phyloP scores from a whole-genome alignment of 2,329 filamentous ascomycete species.

The Aspergillus neotritici region DNA sequence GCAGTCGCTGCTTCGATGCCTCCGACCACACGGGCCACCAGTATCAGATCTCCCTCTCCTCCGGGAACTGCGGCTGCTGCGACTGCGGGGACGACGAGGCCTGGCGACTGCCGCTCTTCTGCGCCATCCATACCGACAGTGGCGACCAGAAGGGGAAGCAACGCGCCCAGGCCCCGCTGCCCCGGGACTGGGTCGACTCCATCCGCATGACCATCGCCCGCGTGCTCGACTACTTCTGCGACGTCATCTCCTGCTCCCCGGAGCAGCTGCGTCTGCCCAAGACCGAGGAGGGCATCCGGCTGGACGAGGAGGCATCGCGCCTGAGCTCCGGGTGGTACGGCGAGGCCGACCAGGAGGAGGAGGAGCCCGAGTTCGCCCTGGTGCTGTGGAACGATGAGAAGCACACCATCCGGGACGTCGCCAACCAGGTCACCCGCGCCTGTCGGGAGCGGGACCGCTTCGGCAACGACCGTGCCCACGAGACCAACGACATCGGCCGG shows the following conservation, averaged over 20 bases:
- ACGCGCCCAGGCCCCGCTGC: constrained; percentile 61
- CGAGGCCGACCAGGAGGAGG: constrained; percentile 54
- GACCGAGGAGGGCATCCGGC: constrained; percentile 69
- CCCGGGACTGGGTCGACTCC: constrained; percentile 67
- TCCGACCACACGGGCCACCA: constrained; percentile 93
- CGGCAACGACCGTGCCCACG: constrained; percentile 70
- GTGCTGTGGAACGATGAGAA: constrained; percentile 98
- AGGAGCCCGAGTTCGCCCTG: constrained; percentile 71
- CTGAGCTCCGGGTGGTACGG: constrained; percentile 70
- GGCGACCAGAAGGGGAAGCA: constrained; percentile 43
- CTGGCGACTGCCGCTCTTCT: constrained; percentile 76
- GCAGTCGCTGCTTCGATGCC: constrained; percentile 87
- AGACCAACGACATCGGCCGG: constrained; percentile 82
- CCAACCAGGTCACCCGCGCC: constrained; percentile 82
- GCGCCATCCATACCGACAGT: constrained; percentile 80
- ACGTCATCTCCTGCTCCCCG: constrained; percentile 95
- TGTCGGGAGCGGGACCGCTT: constrained; percentile 67
- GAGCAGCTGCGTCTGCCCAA: constrained; percentile 88
- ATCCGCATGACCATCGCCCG: constrained; percentile 82
- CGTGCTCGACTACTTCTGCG: constrained; percentile 89
- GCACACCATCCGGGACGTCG: constrained; percentile 87
- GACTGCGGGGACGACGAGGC: constrained; percentile 96
- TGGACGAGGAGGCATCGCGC: constrained; percentile 75
- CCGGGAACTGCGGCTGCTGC: constrained; percentile 91
- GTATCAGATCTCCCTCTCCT: constrained; percentile 80